phyloP scores from a whole-genome alignment of 176 grass and related monocot species.

The Rhynchospora tenuis region DNA sequence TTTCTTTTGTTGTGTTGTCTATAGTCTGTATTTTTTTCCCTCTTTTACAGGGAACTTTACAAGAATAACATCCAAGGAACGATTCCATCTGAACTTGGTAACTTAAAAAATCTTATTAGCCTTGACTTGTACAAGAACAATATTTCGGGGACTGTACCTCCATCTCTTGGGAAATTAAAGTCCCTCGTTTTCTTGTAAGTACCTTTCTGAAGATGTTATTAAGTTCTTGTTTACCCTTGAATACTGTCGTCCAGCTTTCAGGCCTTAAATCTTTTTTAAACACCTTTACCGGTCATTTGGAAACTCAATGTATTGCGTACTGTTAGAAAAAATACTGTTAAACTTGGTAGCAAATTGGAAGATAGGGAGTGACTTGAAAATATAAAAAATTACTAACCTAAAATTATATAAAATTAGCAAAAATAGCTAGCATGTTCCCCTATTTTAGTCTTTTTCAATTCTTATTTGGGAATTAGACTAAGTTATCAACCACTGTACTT shows the following conservation, averaged over 20 bases:
- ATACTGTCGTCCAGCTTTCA: neutral
- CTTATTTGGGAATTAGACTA: neutral
- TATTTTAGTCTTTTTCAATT: neutral
- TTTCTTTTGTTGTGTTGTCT: constrained; percentile 7
- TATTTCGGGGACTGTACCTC: constrained; percentile 72
- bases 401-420: neutral
- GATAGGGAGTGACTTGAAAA: neutral
- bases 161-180: constrained; percentile 68
- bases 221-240: neutral
- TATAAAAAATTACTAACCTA: neutral
- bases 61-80: constrained; percentile 89
- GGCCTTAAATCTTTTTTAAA: neutral
- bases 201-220: neutral
- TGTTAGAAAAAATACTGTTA: neutral
- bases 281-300: neutral
- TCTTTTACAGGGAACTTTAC: constrained; percentile 77
- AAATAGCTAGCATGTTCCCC: neutral
- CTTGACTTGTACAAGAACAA: constrained; percentile 97
- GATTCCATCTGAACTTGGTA: constrained; percentile 72
- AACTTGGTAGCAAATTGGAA: neutral
- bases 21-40: neutral
- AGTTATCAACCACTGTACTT: neutral
- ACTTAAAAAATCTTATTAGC: constrained; percentile 87
- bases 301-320: neutral
- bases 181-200: constrained; percentile 94